phyloP scores from a whole-genome alignment of 2,329 filamentous ascomycete genomes.

The Akanthomyces uredinophilus region DNA sequence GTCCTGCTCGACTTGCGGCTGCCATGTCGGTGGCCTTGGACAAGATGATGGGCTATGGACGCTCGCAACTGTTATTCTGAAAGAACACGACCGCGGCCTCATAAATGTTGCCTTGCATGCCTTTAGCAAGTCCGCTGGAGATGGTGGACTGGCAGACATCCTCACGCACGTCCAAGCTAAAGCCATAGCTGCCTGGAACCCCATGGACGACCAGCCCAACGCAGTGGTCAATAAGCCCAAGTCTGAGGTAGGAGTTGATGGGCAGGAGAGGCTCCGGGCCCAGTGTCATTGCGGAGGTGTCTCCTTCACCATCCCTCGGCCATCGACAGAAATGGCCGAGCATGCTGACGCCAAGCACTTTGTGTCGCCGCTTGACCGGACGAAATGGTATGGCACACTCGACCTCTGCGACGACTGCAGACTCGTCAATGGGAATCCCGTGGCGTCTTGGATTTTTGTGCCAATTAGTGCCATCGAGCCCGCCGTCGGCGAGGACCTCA shows the following conservation, averaged over 20 bases:
- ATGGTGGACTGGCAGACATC: slow-evolving; percentile 33
- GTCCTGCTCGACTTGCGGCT: slow-evolving; percentile 43
- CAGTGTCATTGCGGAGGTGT: slow-evolving; percentile 45
- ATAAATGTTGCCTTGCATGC: slow-evolving; percentile 33
- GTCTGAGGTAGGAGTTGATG: slow-evolving; percentile 29
- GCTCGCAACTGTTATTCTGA: slow-evolving; percentile 36
- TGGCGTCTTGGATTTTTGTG: slow-evolving; percentile 38
- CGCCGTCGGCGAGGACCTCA: slow-evolving; percentile 30
- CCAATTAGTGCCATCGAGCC: slow-evolving; percentile 34
- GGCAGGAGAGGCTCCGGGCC: slow-evolving; percentile 36
- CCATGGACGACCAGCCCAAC: slow-evolving; percentile 23
- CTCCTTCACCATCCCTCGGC: slow-evolving; percentile 40
- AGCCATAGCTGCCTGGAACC: slow-evolving; percentile 32
- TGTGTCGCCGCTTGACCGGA: slow-evolving; percentile 32
- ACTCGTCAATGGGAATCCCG: slow-evolving; percentile 36
- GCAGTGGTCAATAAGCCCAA: slow-evolving; percentile 24
- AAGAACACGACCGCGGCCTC: slow-evolving; percentile 28
- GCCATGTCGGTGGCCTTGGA: slow-evolving; percentile 37
- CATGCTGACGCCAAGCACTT: slow-evolving; percentile 28
- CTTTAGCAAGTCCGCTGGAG: slow-evolving; percentile 32
- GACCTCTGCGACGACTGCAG: slow-evolving; percentile 43
- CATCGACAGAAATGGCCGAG: slow-evolving; percentile 26
- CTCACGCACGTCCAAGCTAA: slow-evolving; percentile 29
- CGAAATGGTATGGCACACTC: slow-evolving; percentile 38
- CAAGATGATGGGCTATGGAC: slow-evolving; percentile 32